These are phyloP conservation scores for Solanum hybrid DNA, from an alignment of 305 asterid species.

Conservation along the genomic window DNA sequence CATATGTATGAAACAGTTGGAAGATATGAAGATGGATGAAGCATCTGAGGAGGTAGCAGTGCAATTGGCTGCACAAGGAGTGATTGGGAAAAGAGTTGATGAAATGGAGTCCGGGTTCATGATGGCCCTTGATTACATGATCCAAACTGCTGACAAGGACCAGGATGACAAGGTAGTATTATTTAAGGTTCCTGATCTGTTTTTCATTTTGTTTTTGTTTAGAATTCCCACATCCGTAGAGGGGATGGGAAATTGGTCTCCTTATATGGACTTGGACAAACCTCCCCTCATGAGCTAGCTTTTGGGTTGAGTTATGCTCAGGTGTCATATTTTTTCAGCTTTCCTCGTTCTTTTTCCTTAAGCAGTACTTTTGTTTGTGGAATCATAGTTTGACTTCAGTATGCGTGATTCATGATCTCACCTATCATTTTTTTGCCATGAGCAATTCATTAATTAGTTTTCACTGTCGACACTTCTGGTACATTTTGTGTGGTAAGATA, in stretches of 20 bases:
- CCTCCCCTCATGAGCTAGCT: too few relatives aligned
- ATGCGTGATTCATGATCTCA: neutral
- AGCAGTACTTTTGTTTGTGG: neutral
- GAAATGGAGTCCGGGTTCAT: constrained; percentile 92
- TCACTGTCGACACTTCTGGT: neutral
- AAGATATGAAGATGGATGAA: constrained; percentile 92
- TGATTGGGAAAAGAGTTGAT: constrained; percentile 95
- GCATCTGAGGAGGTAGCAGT: constrained; percentile 85
- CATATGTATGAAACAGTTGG: constrained; percentile 45
- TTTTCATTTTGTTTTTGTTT: neutral
- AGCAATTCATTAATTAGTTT: neutral
- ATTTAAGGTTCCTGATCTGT: neutral
- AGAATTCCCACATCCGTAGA: too few relatives aligned
- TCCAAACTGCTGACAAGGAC: constrained; percentile 77
- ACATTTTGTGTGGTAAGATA: neutral
- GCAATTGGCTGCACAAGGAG: constrained; percentile 94
- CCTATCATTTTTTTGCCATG: neutral
- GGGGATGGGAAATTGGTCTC: too few relatives aligned
- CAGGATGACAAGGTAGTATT: constrained; percentile 66
- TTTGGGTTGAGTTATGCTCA: too few relatives aligned
- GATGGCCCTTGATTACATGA: constrained; percentile 98
- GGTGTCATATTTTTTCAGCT: too few relatives aligned
- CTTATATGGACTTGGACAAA: too few relatives aligned
- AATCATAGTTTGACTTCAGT: neutral
- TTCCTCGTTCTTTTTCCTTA: neutral